phyloP scores from a whole-genome alignment of 1,284 basidiomycete species.

The Prillingera fragicola region DNA sequence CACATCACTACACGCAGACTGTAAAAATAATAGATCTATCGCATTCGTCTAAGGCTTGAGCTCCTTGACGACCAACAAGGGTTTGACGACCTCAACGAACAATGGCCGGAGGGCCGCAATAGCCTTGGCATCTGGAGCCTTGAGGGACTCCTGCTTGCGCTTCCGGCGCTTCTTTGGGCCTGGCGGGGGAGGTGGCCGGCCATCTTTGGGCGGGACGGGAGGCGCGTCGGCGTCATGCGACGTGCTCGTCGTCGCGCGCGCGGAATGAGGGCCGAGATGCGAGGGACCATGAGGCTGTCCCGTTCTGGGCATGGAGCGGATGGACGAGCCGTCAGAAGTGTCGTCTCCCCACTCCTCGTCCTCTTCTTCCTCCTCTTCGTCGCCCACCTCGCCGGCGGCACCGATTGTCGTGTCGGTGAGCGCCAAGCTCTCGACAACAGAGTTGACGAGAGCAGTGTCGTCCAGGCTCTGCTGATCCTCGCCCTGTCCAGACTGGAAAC shows the following conservation, averaged over 20 bases:
- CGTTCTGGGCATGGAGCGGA: no score
- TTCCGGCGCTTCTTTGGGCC: conserved; percentile 2
- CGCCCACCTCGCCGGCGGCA: conserved; percentile 71
- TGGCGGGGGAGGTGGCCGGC: not conserved
- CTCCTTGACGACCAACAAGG: conserved; percentile 22
- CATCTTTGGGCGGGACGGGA: conserved; percentile 6
- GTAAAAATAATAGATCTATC: no score
- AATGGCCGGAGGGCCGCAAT: conserved; percentile 73
- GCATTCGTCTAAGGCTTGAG: conserved; percentile 2
- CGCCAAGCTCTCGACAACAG: conserved; percentile 69
- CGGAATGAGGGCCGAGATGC: no score
- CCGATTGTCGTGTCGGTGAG: conserved; percentile 70
- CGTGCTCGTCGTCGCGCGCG: no score
- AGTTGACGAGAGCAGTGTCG: conserved; percentile 69
- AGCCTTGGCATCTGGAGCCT: conserved; percentile 69
- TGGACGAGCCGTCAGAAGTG: conserved; percentile 9
- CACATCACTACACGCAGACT: no score
- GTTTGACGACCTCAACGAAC: conserved; percentile 71
- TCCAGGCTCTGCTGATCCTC: conserved; percentile 62
- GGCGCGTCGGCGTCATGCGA: conserved; percentile 3
- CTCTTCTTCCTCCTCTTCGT: conserved; percentile 62
- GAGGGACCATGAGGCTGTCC: no score
- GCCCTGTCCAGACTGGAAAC: conserved; percentile 58
- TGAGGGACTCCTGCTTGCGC: conserved; percentile 49
- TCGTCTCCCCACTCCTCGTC: conserved; percentile 30